A percentile compares a stretch with the other conserved stretches of the same genome.
phyloP scores from a whole-genome alignment of 768 basidiomycete species.

The Cystofilobasidium macerans region DNA sequence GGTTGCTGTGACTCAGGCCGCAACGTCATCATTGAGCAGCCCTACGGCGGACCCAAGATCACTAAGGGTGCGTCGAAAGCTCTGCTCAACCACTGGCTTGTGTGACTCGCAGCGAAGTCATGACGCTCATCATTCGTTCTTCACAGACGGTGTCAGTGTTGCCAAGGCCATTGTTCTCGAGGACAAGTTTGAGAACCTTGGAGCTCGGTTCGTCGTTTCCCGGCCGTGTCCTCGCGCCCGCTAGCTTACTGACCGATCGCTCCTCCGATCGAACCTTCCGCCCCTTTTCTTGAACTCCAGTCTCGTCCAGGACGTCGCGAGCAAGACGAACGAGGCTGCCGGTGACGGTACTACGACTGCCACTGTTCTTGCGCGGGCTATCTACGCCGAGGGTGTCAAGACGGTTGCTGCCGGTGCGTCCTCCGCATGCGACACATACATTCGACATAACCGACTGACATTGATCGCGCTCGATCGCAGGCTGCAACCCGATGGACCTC shows the following conservation, averaged over 20 bases:
- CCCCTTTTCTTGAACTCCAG: conserved; percentile 39
- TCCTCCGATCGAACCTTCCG: too few relatives aligned
- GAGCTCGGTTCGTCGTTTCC: conserved; percentile 68
- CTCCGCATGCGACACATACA: too few relatives aligned
- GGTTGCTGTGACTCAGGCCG: conserved; percentile 47
- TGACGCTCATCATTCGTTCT: conserved; percentile 1
- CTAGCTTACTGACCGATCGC: too few relatives aligned
- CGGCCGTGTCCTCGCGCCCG: neutral
- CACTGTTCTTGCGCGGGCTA: conserved; percentile 89
- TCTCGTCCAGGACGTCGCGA: conserved; percentile 87
- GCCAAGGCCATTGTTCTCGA: conserved; percentile 87
- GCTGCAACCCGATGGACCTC: conserved; percentile 99
- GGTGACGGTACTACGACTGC: conserved; percentile 98
- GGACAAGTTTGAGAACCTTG: conserved; percentile 98
- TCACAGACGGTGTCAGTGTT: conserved; percentile 85
- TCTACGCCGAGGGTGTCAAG: conserved; percentile 97
- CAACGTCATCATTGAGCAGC: conserved; percentile 91
- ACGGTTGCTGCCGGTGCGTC: conserved; percentile 70
- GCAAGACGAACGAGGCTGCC: conserved; percentile 91
- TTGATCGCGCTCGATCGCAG: conserved; percentile 39
- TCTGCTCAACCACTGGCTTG: neutral
- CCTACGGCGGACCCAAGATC: conserved; percentile 57
- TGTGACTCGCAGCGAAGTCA: too few relatives aligned
- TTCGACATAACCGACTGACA: too few relatives aligned
- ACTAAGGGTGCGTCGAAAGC: conserved; percentile 85